Evolutionary conservation across 768 basidiomycete genomes (phyloP).

Genomic region (Pleurotus sapidus): DNA sequence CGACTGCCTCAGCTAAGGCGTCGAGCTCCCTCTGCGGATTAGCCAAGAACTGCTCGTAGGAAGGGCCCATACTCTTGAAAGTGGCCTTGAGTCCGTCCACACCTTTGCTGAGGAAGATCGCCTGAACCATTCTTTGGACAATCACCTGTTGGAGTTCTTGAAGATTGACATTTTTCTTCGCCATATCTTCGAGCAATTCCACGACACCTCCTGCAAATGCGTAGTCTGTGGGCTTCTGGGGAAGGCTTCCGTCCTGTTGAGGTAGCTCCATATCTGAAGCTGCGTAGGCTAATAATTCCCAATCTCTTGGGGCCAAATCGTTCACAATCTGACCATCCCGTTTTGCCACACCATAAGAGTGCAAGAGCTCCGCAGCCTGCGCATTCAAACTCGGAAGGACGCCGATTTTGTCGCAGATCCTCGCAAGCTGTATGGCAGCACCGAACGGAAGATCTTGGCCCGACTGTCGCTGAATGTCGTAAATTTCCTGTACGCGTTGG

Average conservation of each 20-base stretch:
- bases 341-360: constrained; percentile 41
- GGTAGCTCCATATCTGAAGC: constrained; percentile 24
- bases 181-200: constrained; percentile 40
- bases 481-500: not conserved
- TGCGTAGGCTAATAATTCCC: constrained; percentile 44
- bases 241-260: not conserved
- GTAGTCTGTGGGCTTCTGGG: constrained; percentile 14
- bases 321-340: constrained; percentile 18
- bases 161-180: constrained; percentile 26
- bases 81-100: constrained; percentile 21
- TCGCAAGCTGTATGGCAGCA: constrained; percentile 29
- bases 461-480: not conserved
- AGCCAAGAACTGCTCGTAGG: constrained; percentile 23
- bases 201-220: constrained; percentile 35
- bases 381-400: constrained; percentile 25
- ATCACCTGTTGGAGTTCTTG: constrained; percentile 20
- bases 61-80: constrained; percentile 28
- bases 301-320: constrained; percentile 36
- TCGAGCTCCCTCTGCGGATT: constrained; percentile 8
- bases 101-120: constrained; percentile 20
- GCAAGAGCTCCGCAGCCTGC: constrained; percentile 37
- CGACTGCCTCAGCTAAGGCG: constrained; percentile 1
- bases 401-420: constrained; percentile 29
- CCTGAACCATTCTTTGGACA: constrained; percentile 22
- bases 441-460: constrained; percentile 19